These are phyloP conservation scores for Pseudogymnoascus sp. DNA, from an alignment of 2,329 filamentous ascomycete species.

Conservation along the genomic window DNA sequence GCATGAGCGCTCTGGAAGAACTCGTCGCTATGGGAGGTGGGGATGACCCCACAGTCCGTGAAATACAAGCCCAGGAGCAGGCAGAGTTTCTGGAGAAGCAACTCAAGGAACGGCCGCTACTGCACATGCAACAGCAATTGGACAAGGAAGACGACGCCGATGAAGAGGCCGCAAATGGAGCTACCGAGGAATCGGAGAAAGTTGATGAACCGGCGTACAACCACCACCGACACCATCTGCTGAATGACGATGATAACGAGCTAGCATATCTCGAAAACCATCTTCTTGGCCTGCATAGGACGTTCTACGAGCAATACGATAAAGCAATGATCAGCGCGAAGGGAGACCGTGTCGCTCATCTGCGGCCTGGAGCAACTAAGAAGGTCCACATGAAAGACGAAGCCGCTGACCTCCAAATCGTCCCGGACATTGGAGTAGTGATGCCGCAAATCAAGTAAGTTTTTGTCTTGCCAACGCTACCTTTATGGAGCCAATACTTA, in stretches of 20 bases:
- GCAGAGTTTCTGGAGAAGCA: slow-evolving; percentile 83
- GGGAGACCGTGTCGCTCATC: slow-evolving; percentile 33
- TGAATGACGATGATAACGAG: slow-evolving; percentile 83
- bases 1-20: slow-evolving; percentile 52
- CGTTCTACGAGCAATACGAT: slow-evolving; percentile 81
- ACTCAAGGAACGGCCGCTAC: slow-evolving; percentile 73
- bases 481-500: slow-evolving; percentile 18
- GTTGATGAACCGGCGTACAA: slow-evolving; percentile 29
- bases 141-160: slow-evolving; percentile 70
- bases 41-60: slow-evolving; percentile 57
- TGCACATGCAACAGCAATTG: slow-evolving; percentile 86
- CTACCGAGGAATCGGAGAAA: slow-evolving; percentile 30
- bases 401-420: slow-evolving; percentile 42
- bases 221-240: slow-evolving; percentile 56
- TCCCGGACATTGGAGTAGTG: slow-evolving; percentile 81
- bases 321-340: slow-evolving; percentile 33
- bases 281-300: slow-evolving; percentile 63
- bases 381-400: slow-evolving; percentile 37
- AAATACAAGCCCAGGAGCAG: slow-evolving; percentile 74
- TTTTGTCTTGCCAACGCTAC: not conserved
- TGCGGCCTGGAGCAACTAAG: slow-evolving; percentile 32
- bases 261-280: slow-evolving; percentile 68
- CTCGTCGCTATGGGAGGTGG: slow-evolving; percentile 66
- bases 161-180: slow-evolving; percentile 29
- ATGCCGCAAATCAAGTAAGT: slow-evolving; percentile 67